Evolutionary conservation across 2,329 filamentous ascomycete genomes (phyloP).

Genomic region (Aureobasidium melanogenum): DNA sequence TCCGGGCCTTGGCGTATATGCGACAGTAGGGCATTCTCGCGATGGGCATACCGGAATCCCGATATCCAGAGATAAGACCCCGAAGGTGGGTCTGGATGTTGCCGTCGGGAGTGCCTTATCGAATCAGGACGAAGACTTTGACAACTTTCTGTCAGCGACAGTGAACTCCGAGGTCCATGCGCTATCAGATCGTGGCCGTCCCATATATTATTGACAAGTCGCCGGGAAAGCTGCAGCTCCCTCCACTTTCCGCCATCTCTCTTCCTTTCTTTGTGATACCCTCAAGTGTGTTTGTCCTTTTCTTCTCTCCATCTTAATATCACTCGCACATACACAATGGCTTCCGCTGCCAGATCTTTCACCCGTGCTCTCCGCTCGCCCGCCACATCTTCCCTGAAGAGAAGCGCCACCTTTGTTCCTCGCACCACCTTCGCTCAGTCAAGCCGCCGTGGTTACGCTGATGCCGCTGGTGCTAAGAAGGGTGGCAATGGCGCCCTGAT

Average conservation of each 20-base stretch:
- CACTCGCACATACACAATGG: slow-evolving; percentile 23
- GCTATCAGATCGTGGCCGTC: slow-evolving; percentile 2
- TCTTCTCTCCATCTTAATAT: not conserved
- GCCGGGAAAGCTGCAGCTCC: not conserved
- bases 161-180: not conserved
- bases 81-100: slow-evolving; percentile 9
- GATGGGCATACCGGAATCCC: not conserved
- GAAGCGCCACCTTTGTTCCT: slow-evolving; percentile 42
- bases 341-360: slow-evolving; percentile 29
- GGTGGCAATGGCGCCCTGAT: slow-evolving; percentile 42
- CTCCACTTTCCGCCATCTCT: not conserved
- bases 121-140: slow-evolving; percentile 12
- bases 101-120: slow-evolving; percentile 5
- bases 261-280: slow-evolving; percentile 12
- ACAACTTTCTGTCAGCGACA: slow-evolving; percentile 10
- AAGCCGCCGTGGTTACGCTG: slow-evolving; percentile 71
- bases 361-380: slow-evolving; percentile 35
- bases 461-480: slow-evolving; percentile 28
- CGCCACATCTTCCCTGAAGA: slow-evolving; percentile 44
- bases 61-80: slow-evolving; percentile 9
- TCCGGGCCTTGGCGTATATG: not conserved
- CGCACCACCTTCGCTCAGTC: slow-evolving; percentile 65
- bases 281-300: not conserved
- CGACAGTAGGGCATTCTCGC: not conserved
- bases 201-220: slow-evolving; percentile 9